Evolutionary conservation across 208 protist genomes (phyloP), one percentile per base, ranked within the genome.

Genomic region (Acanthamoeba royreba): DNA sequence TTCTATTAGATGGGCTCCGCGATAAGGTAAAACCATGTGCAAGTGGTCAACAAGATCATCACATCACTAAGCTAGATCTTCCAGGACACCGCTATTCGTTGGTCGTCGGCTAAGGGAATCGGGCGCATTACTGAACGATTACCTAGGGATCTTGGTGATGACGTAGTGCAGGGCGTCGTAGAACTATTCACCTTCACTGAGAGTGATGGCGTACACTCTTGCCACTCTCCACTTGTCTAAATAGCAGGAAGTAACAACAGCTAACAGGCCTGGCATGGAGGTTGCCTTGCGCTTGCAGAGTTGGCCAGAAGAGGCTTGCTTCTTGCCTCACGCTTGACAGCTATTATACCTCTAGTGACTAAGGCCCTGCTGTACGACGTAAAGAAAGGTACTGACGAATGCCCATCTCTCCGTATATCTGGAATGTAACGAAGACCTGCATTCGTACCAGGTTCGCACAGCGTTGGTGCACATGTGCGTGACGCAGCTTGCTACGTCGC

Each of bases 401-500:
- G n/a, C 19, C 17, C 11, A 13, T 63, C 92, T 88, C 15, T 93
- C 74, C 49, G 31, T 69, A 92, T 45, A 35, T 93, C 49, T 93
- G 31, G 17, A 25, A 55, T 55, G 9, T 55, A 55, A 55, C 13
- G 49, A 55, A 19, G 49, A 19, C 49, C 9, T 19, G 13, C 9
- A 17, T 92, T 91, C 52, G 17, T 28, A 61, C 63, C 22, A 81
- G 42, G 42, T 25, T 17, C 61, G 97, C 55, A 99, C 94, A 98
- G 97, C 83, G 98, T 99, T 25, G 99, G 99, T 1, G 96, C 98
- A 1, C 97, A 99, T 94, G 99, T 99, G 42, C 97, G 99, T 38
- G 99, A 99, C 96, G 98, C 99, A 33, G 98, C 99, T 69, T 99
- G 99, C 94, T 99, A 99, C 96, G 97, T 99, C 1, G 98, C 97